A percentile compares a stretch with the other conserved stretches of the same genome.
phyloP scores from a whole-genome alignment of 116 monocot species.

The Papilionanthe hybrid region DNA sequence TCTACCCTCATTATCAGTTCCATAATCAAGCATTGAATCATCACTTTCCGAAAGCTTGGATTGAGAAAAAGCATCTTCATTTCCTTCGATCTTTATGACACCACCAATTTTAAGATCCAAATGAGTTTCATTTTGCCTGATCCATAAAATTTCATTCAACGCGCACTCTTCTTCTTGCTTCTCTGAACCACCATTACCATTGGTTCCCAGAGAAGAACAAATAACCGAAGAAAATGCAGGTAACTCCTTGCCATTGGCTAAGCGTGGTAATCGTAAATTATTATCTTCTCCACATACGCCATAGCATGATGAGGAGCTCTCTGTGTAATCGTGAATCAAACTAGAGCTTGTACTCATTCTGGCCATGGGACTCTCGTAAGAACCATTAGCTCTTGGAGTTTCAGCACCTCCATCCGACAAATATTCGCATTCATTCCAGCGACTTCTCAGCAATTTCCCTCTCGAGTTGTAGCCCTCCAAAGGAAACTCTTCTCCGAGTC shows the following conservation, averaged over 20 bases:
- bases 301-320: background rate
- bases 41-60: constrained; percentile 34
- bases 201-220: background rate
- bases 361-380: constrained; percentile 2
- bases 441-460: constrained; percentile 13
- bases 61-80: constrained; percentile 6
- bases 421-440: constrained; percentile 13
- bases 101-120: background rate
- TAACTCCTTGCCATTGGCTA: background rate
- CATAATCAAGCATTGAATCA: constrained; percentile 35
- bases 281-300: background rate
- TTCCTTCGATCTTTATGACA: background rate
- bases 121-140: background rate
- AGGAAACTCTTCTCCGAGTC: constrained; percentile 23
- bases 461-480: background rate
- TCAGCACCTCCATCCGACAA: constrained; percentile 9
- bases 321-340: background rate
- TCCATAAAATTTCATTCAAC: constrained; percentile 10
- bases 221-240: background rate
- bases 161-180: background rate
- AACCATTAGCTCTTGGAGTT: constrained; percentile 5
- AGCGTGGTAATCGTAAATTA: constrained; percentile 1
- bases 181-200: background rate
- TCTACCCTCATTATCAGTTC: constrained; percentile 20
- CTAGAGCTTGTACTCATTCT: constrained; percentile 1